These are phyloP conservation scores for Rhypophila decipiens DNA, from an alignment of 495 filamentous ascomycete genomes.

Conservation along the genomic window DNA sequence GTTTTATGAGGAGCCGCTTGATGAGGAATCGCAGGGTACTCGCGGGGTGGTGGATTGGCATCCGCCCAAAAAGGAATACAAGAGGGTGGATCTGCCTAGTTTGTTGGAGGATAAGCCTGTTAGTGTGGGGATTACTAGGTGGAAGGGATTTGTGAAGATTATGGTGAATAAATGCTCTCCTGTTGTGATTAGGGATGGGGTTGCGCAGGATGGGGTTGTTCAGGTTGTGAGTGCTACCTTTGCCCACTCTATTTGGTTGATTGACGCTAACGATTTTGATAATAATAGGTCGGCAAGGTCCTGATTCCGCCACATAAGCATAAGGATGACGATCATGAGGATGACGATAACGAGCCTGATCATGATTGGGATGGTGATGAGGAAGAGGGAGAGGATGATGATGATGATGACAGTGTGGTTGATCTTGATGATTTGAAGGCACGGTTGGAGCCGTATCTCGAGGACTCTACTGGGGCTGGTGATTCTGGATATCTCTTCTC, in stretches of 20 bases:
- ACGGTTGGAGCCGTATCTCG: constrained; percentile 22
- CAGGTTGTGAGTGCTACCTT: no score
- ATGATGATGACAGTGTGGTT: constrained; percentile 16
- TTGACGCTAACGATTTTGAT: no score
- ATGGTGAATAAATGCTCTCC: constrained; percentile 61
- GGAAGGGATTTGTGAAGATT: constrained; percentile 55
- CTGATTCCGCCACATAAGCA: constrained; percentile 64
- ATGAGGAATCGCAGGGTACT: constrained; percentile 3
- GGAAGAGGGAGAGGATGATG: constrained; percentile 9
- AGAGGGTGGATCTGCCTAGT: constrained; percentile 62
- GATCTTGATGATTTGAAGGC: constrained; percentile 19
- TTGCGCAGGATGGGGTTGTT: constrained; percentile 68
- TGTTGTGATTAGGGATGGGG: constrained; percentile 57
- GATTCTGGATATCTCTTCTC: neutral
- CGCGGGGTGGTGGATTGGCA: no score
- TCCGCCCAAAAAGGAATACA: constrained; percentile 11
- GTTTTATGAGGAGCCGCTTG: constrained; percentile 45
- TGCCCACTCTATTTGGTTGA: no score
- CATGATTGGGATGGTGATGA: constrained; percentile 9
- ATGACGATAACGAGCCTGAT: no score
- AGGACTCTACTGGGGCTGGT: neutral
- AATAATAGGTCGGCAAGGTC: constrained; percentile 56
- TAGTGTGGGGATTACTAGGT: constrained; percentile 60
- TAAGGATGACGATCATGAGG: constrained; percentile 14
- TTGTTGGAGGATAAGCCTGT: constrained; percentile 54